Evolutionary conservation across 2,329 filamentous ascomycete species (phyloP), one percentile per base, ranked within the genome.

Genomic region (Colletotrichum incanum): DNA sequence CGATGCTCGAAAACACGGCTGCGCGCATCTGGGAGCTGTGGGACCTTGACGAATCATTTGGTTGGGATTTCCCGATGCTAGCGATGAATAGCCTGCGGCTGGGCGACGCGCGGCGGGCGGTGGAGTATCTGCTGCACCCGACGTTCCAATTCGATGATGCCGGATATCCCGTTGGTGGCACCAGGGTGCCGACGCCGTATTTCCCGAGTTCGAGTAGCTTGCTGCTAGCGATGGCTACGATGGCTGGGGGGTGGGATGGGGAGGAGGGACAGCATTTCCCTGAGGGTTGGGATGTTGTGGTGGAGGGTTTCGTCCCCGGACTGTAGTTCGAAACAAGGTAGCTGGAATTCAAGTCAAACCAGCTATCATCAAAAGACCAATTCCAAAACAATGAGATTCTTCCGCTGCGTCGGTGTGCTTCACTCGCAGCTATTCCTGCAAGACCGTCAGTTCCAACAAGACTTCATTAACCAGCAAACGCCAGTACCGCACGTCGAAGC

Each of bases 221-320:
- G 70, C 74, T 90, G 75, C 76, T 88, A 41, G 87, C 86, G 0
- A 80, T 87, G 69, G 88, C 86, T 2, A 89, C 90, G 87, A 86
- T 90, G 85, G 85, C 86, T 14, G 87, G 86, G 1, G 88, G 86
- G 0, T 90, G 88, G 88, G 87, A 89, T 75, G 86, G 83, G 2
- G 77, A 76, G 58, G 81, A 82, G n/a, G 86, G 82, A 9, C 72
- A 78, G 43, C 82, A 87, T 61, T 89, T 87, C 73, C 87, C 87
- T 0, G 76, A 79, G 23, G 82, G 76, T 0, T 90, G 87, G 88
- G 77, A 83, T 50, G 85, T 85, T 2, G 81, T 75, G 47, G 83
- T 82, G 37, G 87, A 89, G 67, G 86, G 85, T 1, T 89, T 90
- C 39, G 54, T 58, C 18, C 54, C 72, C 26, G 61, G 72, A 16